These are phyloP conservation scores for Tanacetum coccineum DNA, from an alignment of 129 eudicot genomes.

Conservation along the genomic window DNA sequence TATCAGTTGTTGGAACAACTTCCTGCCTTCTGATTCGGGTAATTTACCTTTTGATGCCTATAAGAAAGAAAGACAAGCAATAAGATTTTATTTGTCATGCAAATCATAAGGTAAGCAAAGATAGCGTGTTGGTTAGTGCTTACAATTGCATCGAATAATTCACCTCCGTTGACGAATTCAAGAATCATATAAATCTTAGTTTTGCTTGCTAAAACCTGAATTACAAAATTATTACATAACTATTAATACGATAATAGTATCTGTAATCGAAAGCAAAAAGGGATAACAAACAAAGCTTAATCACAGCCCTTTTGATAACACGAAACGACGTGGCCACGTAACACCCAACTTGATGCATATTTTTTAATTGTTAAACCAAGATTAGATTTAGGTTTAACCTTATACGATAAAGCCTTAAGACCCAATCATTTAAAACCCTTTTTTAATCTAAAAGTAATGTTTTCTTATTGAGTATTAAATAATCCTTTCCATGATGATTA, in stretches of 20 bases:
- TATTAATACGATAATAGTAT: background rate
- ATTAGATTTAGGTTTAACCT: constrained; percentile 22
- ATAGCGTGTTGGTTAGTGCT: constrained; percentile 22
- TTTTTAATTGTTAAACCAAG: constrained; percentile 17
- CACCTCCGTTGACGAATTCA: constrained; percentile 88
- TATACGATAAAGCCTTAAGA: constrained; percentile 2
- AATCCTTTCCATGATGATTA: background rate
- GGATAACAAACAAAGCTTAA: background rate
- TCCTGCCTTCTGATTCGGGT: constrained; percentile 60
- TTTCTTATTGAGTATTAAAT: background rate
- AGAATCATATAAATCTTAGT: constrained; percentile 96
- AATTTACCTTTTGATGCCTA: constrained; percentile 79
- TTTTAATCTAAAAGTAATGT: background rate
- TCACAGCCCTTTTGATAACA: constrained; percentile 20
- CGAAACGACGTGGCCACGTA: constrained; percentile 15
- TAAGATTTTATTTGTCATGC: constrained; percentile 1
- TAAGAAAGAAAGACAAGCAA: background rate
- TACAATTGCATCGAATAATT: constrained; percentile 78
- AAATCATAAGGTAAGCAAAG: background rate
- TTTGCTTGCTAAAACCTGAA: constrained; percentile 95
- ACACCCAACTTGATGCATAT: constrained; percentile 19
- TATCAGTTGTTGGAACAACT: constrained; percentile 71
- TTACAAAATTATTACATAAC: background rate
- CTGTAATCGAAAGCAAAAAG: background rate
- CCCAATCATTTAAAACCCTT: constrained; percentile 13